These are phyloP conservation scores for Malus sieversii DNA, from an alignment of 306 rosid species.

Conservation along the genomic window DNA sequence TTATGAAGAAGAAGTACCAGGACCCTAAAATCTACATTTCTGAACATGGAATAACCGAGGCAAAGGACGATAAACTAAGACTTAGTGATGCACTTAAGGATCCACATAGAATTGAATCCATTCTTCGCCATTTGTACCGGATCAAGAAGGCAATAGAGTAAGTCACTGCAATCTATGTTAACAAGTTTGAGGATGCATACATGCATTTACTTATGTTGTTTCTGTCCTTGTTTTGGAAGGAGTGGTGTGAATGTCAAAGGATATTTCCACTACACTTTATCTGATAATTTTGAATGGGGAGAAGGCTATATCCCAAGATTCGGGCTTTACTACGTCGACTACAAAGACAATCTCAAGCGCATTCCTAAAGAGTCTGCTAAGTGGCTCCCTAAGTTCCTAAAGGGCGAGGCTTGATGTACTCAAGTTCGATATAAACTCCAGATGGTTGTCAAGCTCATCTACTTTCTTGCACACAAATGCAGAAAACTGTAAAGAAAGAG, in stretches of 20 bases:
- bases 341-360: too few species aligned
- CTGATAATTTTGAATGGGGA: slow-evolving; percentile 24
- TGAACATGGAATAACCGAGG: slow-evolving; percentile 8
- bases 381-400: too few species aligned
- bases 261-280: slow-evolving; percentile 20
- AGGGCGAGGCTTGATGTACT: background rate
- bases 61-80: background rate
- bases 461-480: background rate
- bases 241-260: slow-evolving; percentile 22
- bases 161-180: background rate
- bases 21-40: slow-evolving; percentile 14
- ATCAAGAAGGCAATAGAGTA: slow-evolving; percentile 19
- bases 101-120: slow-evolving; percentile 4
- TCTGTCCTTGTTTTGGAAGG: background rate
- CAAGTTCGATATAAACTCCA: too few species aligned
- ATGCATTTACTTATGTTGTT: background rate
- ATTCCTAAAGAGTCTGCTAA: too few species aligned
- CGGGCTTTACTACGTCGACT: background rate
- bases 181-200: background rate
- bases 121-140: slow-evolving; percentile 11
- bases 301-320: background rate
- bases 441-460: too few species aligned
- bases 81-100: slow-evolving; percentile 15
- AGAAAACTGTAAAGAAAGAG: too few species aligned
- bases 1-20: slow-evolving; percentile 4